These are phyloP conservation scores for Austroboletus niveus DNA, from an alignment of 1,284 basidiomycete species.

Conservation along the genomic window DNA sequence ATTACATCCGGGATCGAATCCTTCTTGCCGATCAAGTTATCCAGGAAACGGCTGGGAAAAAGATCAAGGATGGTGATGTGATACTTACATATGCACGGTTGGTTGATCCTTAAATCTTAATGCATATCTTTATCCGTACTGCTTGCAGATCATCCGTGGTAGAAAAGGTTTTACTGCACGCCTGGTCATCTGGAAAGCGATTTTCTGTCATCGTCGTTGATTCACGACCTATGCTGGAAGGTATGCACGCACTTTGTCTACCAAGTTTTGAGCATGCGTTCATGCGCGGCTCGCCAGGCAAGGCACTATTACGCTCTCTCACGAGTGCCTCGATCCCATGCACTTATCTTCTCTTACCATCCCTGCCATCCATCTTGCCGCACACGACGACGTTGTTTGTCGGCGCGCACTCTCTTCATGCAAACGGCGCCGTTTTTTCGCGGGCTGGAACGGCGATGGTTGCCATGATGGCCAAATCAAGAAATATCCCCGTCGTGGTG, in stretches of 20 bases:
- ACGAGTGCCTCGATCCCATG: slow-evolving; percentile 77
- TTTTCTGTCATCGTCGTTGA: slow-evolving; percentile 97
- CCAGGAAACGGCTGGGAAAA: slow-evolving; percentile 82
- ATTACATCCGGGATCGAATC: slow-evolving; percentile 93
- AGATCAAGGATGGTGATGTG: slow-evolving; percentile 93
- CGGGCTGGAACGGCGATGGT: slow-evolving; percentile 94
- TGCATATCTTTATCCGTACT: slow-evolving; percentile 9
- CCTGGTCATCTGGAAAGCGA: slow-evolving; percentile 67
- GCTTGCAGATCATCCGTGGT: slow-evolving; percentile 83
- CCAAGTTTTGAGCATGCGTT: slow-evolving; percentile 1
- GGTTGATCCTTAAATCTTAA: slow-evolving; percentile 11
- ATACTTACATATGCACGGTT: slow-evolving; percentile 92
- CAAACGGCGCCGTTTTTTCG: slow-evolving; percentile 93
- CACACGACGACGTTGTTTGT: slow-evolving; percentile 83
- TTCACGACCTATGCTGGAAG: slow-evolving; percentile 91
- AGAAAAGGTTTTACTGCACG: slow-evolving; percentile 84
- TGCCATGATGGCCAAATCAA: slow-evolving; percentile 92
- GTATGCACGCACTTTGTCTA: slow-evolving; percentile 37
- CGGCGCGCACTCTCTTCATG: slow-evolving; percentile 91
- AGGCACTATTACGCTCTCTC: slow-evolving; percentile 73
- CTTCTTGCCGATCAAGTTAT: slow-evolving; percentile 94
- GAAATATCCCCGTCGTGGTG: slow-evolving; percentile 90
- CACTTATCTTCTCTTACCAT: slow-evolving; percentile 91
- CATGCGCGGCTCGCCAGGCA: slow-evolving; percentile 52
- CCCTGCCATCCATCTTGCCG: slow-evolving; percentile 80